Base-by-base conservation (phyloP, 306 rosid species). In the Pachyrhizus erosus region DNA sequence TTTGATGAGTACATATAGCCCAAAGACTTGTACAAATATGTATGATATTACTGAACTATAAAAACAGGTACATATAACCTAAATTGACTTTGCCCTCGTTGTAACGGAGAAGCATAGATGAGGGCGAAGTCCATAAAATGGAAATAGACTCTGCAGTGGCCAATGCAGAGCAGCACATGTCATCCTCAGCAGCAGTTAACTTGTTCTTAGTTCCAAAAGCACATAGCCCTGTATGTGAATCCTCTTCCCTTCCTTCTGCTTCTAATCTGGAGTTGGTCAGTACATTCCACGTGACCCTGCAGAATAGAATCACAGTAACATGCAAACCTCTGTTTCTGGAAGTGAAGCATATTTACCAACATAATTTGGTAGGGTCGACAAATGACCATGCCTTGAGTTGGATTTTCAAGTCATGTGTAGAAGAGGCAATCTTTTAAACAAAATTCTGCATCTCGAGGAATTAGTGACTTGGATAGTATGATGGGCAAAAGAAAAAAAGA, bases 261-360 rank as follows among this genome's bases (percentile, higher is more conserved):
- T 46, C 33, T 23, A 9, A 17, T 46, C 33, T 45, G 60, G 0
- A 81, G 45, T 33, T 54, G 23, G 18, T 5, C 29, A 29, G 5
- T 21, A 13, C 23, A 72, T 69, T 40, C 6, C 42, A 39, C 3
- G 5, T 58, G 18, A 58, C 11, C 60, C 86, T 74, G 60, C 80
- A 82, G 17, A 70, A 57, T 2, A 78, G 9, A 52, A 40, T 5
- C 9, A 55, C 20, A 40, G 18, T 27, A 62, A 61, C 73, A 55
- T 43, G 29, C 0, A 40, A 17, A 15, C 9, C 27, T 39, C 18
- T 15, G 64, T 70, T n/a, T n/a, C n/a, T n/a, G n/a, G n/a, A n/a
- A n/a, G n/a, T n/a, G n/a, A n/a, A n/a, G n/a, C n/a, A n/a, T n/a
- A n/a, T n/a, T n/a, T n/a, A n/a, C n/a, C n/a, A n/a, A n/a, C n/a